phyloP scores from a whole-genome alignment of 768 basidiomycete species.

The Pisolithus sp. region DNA sequence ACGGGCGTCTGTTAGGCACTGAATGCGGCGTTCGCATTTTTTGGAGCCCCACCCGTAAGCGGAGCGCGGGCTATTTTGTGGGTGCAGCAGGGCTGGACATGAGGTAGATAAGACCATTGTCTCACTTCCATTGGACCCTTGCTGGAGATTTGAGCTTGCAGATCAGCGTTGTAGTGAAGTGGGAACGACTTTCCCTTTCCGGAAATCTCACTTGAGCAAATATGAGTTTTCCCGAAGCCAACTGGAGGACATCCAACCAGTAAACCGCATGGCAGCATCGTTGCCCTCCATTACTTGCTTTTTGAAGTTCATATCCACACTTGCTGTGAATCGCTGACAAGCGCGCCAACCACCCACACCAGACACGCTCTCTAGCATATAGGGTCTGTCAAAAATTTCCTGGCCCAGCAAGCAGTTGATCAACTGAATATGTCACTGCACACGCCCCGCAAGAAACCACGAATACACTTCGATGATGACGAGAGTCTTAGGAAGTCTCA shows the following conservation, averaged over 20 bases:
- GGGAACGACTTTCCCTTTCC: neutral
- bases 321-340: neutral
- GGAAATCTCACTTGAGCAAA: neutral
- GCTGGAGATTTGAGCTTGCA: too few relatives aligned
- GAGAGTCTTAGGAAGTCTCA: conserved; percentile 11
- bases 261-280: neutral
- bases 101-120: too few relatives aligned
- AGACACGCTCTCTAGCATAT: neutral
- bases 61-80: too few relatives aligned
- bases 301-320: neutral
- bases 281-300: neutral
- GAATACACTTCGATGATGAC: conserved; percentile 16
- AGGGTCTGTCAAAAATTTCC: neutral
- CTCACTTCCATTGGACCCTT: too few relatives aligned
- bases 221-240: neutral
- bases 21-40: too few relatives aligned
- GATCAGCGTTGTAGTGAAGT: too few relatives aligned
- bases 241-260: too few relatives aligned
- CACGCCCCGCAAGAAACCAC: conserved; percentile 23
- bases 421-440: conserved; percentile 12
- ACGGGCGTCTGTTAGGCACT: too few relatives aligned
- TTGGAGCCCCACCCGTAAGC: too few relatives aligned
- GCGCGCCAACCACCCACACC: neutral
- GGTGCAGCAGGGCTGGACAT: too few relatives aligned
- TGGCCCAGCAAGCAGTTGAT: neutral